Evolutionary conservation across 2,329 filamentous ascomycete genomes (phyloP), one percentile per base, ranked within the genome.

Genomic region (Paecilomyces fulvus): DNA sequence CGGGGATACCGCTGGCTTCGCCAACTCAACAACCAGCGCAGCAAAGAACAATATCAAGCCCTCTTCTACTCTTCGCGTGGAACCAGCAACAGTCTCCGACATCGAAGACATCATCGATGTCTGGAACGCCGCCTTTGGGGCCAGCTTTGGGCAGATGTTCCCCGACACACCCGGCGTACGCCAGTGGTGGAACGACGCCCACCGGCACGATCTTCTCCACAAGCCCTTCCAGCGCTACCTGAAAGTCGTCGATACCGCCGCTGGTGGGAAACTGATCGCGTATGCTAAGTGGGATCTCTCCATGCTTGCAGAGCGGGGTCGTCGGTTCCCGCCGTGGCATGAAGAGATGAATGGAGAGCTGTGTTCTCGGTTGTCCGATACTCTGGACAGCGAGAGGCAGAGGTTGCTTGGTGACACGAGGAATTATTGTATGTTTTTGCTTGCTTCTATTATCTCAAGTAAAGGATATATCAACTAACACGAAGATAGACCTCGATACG

Each of bases 401-500:
- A 60, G 54, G 3, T 57, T 69, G n/a, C 62, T 69, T 55, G 65
- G 65, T 1, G 63, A 57, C 11, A 30, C 53, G 52, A 63, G 60
- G 49, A 59, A 68, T 60, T 69, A 65, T 30, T 70, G 67, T 70
- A 58, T 37, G 62, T 58, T 12, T 49, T 14, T 14, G 30, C 10
- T 20, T 46, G 37, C 43, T 20, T 20, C 2, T 11, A 14, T 48
- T 10, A 9, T 11, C n/a, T 20, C 21, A 21, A 21, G 21, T 21
- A 21, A 21, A 56, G 28, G 20, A 49, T 28, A 25, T 21, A 53
- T 8, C 17, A 51, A 55, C 30, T 25, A 33, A 50, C 20, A 25
- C n/a, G 9, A 25, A 49, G 53, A 53, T 30, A 75, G 75, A 74
- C 58, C 65, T 77, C 10, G 64, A 69, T 8, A 58, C 67, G 30